Conservation (phyloP, 176 grass and related monocot genomes). For the Avena atlantica region DNA sequence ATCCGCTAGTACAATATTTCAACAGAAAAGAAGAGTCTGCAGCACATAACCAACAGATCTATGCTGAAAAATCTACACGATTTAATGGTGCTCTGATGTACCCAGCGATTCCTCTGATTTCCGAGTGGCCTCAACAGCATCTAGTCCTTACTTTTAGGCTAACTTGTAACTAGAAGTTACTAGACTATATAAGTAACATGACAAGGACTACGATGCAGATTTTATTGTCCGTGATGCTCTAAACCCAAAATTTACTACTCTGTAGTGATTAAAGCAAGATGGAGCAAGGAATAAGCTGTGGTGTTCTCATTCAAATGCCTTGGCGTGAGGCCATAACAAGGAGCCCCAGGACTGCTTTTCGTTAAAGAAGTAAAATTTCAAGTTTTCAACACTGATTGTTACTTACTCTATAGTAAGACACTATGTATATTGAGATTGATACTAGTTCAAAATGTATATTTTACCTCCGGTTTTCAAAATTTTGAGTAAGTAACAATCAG, state of each 20-base stretch:
- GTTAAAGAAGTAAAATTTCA: background rate
- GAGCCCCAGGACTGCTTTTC: background rate
- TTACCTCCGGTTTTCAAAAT: too few species aligned
- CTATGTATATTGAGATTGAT: too few species aligned
- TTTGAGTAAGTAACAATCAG: too few species aligned
- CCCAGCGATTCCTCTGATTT: background rate
- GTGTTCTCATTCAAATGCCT: background rate
- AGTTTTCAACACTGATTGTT: background rate
- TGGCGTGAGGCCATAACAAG: background rate
- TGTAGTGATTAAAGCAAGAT: background rate
- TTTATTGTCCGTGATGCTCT: slow-evolving; percentile 23
- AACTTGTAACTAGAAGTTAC: background rate
- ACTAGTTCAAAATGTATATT: too few species aligned
- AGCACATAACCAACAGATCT: background rate
- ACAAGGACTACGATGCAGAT: slow-evolving; percentile 18
- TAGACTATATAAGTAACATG: background rate
- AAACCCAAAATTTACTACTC: background rate
- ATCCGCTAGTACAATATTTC: background rate
- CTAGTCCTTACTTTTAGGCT: slow-evolving; percentile 4
- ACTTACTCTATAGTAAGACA: background rate
- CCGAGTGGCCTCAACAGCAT: background rate
- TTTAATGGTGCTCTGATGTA: background rate
- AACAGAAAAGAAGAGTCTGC: background rate
- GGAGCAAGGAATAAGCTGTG: background rate
- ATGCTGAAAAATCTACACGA: background rate